Evolutionary conservation across 2,329 filamentous ascomycete species (phyloP), one percentile per base, ranked within the genome.

Genomic region (Cryphonectria parasitica): DNA sequence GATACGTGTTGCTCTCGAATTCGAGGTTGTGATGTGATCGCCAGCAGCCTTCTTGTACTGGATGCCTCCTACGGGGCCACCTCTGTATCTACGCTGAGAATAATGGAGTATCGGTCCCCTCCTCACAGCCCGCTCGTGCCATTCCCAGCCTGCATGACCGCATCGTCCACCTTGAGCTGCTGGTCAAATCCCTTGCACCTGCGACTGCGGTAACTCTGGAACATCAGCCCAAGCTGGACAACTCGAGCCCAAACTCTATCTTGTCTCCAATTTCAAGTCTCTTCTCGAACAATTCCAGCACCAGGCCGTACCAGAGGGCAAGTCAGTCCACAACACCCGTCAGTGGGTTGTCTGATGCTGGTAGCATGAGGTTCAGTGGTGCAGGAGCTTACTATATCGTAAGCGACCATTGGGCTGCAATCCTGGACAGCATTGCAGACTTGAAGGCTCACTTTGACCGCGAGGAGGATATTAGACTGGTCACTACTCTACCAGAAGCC

Each of bases 381-480:
- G 22, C 74, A 67, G 62, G 79, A 75, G 1, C 71, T 74, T 0
- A 72, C 43, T 84, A 84, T 56, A 79, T 82, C 11, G 74, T 76
- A 13, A 74, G 78, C 31, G 77, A 76, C 15, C 82, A 84, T 68
- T 83, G 82, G 82, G 78, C 80, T 7, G 79, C 82, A 15, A 77
- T 84, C 1, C 72, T 83, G 5, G 80, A 83, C 36, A 76, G 76
- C 54, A 83, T 83, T 28, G 76, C 80, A 1, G 82, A 83, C 6
- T 73, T 84, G 6, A 81, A 78, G 66, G 77, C 80, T 1, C 78
- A 80, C 19, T 76, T 82, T 15, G 77, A 79, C 2, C 73, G 75
- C 5, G 77, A 80, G 15, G 60, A 62, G 25, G 36, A 41, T 4
- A 15, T 11, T 10, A 41, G 60, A 7, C 60, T 62, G 5, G 34